Conservation (phyloP, 2,329 filamentous ascomycete genomes). For the Curvularia spicifera region DNA sequence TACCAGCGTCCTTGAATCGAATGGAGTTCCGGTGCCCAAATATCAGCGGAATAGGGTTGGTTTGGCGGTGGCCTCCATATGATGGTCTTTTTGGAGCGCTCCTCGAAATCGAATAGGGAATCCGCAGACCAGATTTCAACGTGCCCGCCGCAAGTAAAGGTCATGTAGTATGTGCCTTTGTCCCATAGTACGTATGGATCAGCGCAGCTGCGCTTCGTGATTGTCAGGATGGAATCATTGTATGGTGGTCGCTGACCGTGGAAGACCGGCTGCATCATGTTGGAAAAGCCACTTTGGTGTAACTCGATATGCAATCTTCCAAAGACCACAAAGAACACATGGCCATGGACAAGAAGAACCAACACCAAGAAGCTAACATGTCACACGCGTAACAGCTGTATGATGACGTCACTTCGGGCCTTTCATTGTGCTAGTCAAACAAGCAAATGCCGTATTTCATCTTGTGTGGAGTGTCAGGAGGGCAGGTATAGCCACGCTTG, state of each 20-base stretch:
- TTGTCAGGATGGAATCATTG: conserved; percentile 51
- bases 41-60: conserved; percentile 52
- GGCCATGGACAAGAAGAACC: not conserved
- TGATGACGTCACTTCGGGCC: conserved; percentile 23
- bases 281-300: not conserved
- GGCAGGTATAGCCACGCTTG: not conserved
- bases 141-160: conserved; percentile 54
- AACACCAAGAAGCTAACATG: conserved; percentile 15
- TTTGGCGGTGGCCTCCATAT: conserved; percentile 54
- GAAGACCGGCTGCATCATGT: conserved; percentile 14
- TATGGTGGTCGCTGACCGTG: conserved; percentile 32
- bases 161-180: conserved; percentile 55
- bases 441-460: conserved; percentile 4
- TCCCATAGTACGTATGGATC: conserved; percentile 55
- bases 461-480: conserved; percentile 18
- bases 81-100: conserved; percentile 46
- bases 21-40: conserved; percentile 66
- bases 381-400: conserved; percentile 15
- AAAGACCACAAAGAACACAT: not conserved
- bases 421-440: not conserved
- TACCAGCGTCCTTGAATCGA: conserved; percentile 60
- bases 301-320: not conserved
- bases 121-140: conserved; percentile 55
- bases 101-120: conserved; percentile 50
- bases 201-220: conserved; percentile 51